Base-by-base conservation (phyloP, 2,329 filamentous ascomycete species). In the Massarina eburnea region DNA sequence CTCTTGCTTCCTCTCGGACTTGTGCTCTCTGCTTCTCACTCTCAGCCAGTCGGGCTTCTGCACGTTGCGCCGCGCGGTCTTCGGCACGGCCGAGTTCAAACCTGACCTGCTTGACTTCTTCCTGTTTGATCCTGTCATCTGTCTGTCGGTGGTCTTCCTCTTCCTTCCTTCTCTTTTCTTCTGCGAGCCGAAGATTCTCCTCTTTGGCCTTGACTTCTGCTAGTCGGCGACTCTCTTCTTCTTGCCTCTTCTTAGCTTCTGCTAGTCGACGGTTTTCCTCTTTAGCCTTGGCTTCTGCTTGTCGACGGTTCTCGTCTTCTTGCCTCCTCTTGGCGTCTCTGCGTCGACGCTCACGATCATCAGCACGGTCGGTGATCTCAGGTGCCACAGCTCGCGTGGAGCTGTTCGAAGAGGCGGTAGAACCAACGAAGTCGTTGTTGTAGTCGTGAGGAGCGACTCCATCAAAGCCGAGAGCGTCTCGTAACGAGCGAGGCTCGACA, bases 21-120 rank as follows among this genome's bases (percentile, higher is more conserved):
- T 53, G 50, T 8, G 57, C 52, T 3, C 57, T 48, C 2, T 51
- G 30, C 38, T 50, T 57, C 43, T 66, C 57, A 12, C 43, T 54
- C 38, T 59, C 55, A 4, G 54, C 62, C 20, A 46, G 38, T n/a
- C 27, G 46, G 3, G 45, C 55, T 36, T 67, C 57, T 1, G 44
- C 49, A 17, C 62, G 49, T 22, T 62, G 54, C 5, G 57, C 42
- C 5, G 47, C 55, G 26, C 61, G 51, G 2, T 39, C 44, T n/a
- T 64, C 50, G 15, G 54, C 46, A 9, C 64, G 61, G 24, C 46
- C 57, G 15, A 55, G 42, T 29, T 64, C 58, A 19, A 68, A 64
- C 4, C 53, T 51, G 15, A 66, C 65, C 21, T 62, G 54, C 40
- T 61, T 61, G 18, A 37, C 29, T 21, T 59, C 59, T 26, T 66